Evolutionary conservation across 2,329 filamentous ascomycete species (phyloP).

Genomic region (Sporothrix dimorphospora): DNA sequence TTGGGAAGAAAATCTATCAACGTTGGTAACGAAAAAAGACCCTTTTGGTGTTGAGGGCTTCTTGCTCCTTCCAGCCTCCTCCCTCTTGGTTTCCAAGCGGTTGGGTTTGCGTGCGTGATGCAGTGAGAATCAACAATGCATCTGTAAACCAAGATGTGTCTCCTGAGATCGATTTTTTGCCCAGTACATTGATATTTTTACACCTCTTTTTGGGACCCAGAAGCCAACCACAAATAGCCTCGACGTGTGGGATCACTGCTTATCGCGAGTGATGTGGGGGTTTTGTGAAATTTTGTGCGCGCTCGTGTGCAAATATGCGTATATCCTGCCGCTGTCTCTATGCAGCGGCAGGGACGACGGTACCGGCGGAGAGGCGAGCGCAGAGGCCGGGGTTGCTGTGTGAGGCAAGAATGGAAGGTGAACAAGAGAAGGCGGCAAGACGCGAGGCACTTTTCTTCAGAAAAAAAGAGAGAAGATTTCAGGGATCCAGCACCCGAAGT

Average conservation of each 20-base stretch:
- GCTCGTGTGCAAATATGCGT: slow-evolving; percentile 20
- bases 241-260: slow-evolving; percentile 26
- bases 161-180: not conserved
- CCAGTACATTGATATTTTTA: not conserved
- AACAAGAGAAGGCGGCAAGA: slow-evolving; percentile 16
- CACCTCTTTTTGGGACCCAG: not conserved
- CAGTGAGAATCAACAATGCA: not conserved
- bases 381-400: not conserved
- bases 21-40: not conserved
- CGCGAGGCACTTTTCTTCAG: not conserved
- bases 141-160: slow-evolving; percentile 3
- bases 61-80: not conserved
- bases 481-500: slow-evolving; percentile 50
- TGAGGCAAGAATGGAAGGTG: slow-evolving; percentile 1
- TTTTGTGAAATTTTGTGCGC: slow-evolving; percentile 18
- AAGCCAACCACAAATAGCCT: slow-evolving; percentile 2
- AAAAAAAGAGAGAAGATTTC: slow-evolving; percentile 34
- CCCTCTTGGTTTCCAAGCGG: not conserved
- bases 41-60: not conserved
- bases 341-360: slow-evolving; percentile 10
- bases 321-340: slow-evolving; percentile 6
- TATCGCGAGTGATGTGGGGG: slow-evolving; percentile 38
- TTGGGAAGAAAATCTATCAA: not conserved
- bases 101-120: not conserved
- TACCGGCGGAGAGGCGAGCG: slow-evolving; percentile 18